Percentiles rank a stretch among this genome's conserved stretches.
Evolutionary conservation across 2,329 filamentous ascomycete genomes (phyloP).

Genomic region (Sclerotiophoma versabilis): DNA sequence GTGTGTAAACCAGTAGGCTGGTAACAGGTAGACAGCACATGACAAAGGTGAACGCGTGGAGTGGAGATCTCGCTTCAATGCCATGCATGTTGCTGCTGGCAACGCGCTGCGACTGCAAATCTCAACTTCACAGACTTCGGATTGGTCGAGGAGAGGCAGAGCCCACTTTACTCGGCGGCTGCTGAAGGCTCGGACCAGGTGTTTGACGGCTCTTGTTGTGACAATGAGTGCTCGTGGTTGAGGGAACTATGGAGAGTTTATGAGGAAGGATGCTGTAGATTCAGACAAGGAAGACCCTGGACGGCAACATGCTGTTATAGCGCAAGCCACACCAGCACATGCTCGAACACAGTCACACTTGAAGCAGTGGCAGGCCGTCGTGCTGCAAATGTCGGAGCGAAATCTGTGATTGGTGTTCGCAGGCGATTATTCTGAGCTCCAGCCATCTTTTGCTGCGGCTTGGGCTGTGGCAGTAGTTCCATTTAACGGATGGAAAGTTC

Average conservation of each 20-base stretch:
- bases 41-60: slow-evolving; percentile 17
- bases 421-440: slow-evolving; percentile 20
- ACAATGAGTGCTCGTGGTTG: background rate
- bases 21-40: slow-evolving; percentile 24
- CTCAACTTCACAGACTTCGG: slow-evolving; percentile 34
- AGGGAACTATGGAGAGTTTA: no score
- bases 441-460: slow-evolving; percentile 32
- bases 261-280: background rate
- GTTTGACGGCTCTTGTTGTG: slow-evolving; percentile 6
- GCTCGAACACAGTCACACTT: background rate
- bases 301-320: no score
- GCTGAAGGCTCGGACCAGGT: background rate
- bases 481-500: slow-evolving; percentile 38
- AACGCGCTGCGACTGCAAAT: slow-evolving; percentile 34
- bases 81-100: slow-evolving; percentile 31
- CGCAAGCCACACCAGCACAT: slow-evolving; percentile 2
- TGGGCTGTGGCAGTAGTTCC: slow-evolving; percentile 21
- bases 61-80: slow-evolving; percentile 18
- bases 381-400: background rate
- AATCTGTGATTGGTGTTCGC: slow-evolving; percentile 21
- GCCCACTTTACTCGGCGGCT: slow-evolving; percentile 13
- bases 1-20: slow-evolving; percentile 31
- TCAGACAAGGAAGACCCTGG: slow-evolving; percentile 16
- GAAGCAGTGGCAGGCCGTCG: background rate
- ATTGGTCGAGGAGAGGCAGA: slow-evolving; percentile 22